phyloP scores from a whole-genome alignment of 1,139 yeast genomes.

The Diutina ranongensis region DNA sequence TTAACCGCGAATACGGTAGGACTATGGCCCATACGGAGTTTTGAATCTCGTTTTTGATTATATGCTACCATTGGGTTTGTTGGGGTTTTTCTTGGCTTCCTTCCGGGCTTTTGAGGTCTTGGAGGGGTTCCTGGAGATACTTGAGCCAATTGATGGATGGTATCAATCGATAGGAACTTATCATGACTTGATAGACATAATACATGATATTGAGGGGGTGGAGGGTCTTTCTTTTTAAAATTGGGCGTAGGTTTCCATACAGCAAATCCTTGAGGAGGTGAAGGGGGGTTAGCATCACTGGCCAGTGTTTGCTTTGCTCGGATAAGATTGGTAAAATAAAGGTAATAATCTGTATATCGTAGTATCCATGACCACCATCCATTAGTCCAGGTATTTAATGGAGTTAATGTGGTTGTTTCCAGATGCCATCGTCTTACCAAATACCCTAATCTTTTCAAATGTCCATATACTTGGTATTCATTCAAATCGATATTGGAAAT shows the following conservation, averaged over 20 bases:
- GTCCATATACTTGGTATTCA: constrained; percentile 57
- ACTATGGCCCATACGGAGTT: background rate
- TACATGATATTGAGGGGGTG: constrained; percentile 63
- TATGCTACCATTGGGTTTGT: background rate
- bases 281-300: constrained; percentile 8
- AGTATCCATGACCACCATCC: background rate
- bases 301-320: constrained; percentile 17
- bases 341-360: constrained; percentile 15
- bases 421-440: constrained; percentile 26
- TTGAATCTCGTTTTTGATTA: background rate
- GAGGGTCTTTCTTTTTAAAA: constrained; percentile 56
- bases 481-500: constrained; percentile 27
- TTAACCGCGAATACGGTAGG: constrained; percentile 5
- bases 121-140: constrained; percentile 4
- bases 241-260: constrained; percentile 78
- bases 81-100: background rate
- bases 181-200: constrained; percentile 33
- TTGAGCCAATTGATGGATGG: background rate
- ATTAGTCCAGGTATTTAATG: background rate
- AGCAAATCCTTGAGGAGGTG: constrained; percentile 27
- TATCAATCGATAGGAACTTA: constrained; percentile 39
- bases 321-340: constrained; percentile 28
- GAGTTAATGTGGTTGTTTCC: background rate
- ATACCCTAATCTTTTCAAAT: constrained; percentile 72
- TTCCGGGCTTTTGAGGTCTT: background rate